Evolutionary conservation across 176 grass and related monocot genomes (phyloP), one percentile per base, ranked within the genome.

Genomic region (Rhipidocladum racemiflorum): DNA sequence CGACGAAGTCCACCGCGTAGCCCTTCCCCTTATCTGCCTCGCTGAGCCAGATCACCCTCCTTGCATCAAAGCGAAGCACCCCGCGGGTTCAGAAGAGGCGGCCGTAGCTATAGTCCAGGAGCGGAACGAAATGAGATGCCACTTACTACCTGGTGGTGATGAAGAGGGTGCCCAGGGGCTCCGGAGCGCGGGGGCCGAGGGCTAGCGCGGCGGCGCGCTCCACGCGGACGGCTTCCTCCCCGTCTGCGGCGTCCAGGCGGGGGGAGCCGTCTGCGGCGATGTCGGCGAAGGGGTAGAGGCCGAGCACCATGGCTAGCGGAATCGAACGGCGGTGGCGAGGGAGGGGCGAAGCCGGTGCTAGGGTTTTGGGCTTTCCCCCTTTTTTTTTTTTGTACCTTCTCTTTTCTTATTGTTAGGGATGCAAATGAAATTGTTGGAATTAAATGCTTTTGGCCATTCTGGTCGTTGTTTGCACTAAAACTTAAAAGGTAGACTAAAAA

Each of bases 41-140:
- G n/a, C n/a, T n/a, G n/a, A n/a, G n/a, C n/a, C n/a, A n/a, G 55
- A 92, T 88, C 83, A 90, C 88, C 70, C 85, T 95, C 93, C 88
- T 92, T 8, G 65, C 65, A 13, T 66, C 40, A 60, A 77, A 27
- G 17, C 67, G 75, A 79, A 42, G 48, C 29, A 68, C 36, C 24
- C 7, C 74, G 61, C 32, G 15, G 16, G 59, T 40, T 48, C 46
- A 75, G 32, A 76, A 51, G 8, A 14, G 39, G 38, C 15, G 40
- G 32, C 43, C 23, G 35, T 5, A 15, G 51, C 57, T 61, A 17
- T 17, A 1, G 35, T 27, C 32, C 2, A 5, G 27, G 43, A 45
- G 40, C 9, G 9, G 15, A 15, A 6, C 43, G 29, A 28, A 6
- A 36, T 55, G 40, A 35, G 17, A 21, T 34, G 65, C 13, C 73